Conservation (phyloP, 108 stramenopile genomes). For the Nitzschia sp. region DNA sequence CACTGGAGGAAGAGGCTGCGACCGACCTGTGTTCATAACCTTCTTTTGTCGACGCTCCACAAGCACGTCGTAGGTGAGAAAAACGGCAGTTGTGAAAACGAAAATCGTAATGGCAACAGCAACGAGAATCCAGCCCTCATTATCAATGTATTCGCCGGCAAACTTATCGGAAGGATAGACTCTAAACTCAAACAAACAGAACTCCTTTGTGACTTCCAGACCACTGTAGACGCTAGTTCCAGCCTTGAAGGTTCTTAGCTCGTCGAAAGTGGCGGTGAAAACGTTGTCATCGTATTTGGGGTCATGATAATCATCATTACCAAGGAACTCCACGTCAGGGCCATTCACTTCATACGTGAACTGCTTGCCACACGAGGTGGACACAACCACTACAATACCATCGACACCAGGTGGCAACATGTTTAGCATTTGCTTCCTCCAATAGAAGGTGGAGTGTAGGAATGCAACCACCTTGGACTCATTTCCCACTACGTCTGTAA, state of each 20-base stretch:
- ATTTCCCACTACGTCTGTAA: too few relatives aligned
- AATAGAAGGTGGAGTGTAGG: not conserved
- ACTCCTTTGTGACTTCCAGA: too few relatives aligned
- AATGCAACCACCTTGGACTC: not conserved
- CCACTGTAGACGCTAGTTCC: too few relatives aligned
- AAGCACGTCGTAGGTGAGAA: slow-evolving; percentile 6
- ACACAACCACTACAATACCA: not conserved
- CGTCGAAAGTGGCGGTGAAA: too few relatives aligned
- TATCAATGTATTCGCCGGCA: too few relatives aligned
- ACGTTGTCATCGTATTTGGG: slow-evolving; percentile 9
- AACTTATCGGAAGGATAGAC: too few relatives aligned
- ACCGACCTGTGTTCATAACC: not conserved
- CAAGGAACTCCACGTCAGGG: not conserved
- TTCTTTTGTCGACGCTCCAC: slow-evolving; percentile 7
- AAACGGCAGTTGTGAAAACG: slow-evolving; percentile 1
- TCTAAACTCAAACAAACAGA: too few relatives aligned
- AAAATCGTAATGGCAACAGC: not conserved
- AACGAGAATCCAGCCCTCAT: too few relatives aligned
- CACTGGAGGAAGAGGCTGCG: not conserved
- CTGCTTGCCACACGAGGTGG: not conserved
- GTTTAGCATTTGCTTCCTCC: not conserved
- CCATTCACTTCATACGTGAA: not conserved
- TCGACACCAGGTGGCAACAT: not conserved
- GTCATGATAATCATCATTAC: not conserved
- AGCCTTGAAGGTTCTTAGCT: not conserved